Evolutionary conservation across 305 asterid species (phyloP).

Genomic region (Striga hermonthica): DNA sequence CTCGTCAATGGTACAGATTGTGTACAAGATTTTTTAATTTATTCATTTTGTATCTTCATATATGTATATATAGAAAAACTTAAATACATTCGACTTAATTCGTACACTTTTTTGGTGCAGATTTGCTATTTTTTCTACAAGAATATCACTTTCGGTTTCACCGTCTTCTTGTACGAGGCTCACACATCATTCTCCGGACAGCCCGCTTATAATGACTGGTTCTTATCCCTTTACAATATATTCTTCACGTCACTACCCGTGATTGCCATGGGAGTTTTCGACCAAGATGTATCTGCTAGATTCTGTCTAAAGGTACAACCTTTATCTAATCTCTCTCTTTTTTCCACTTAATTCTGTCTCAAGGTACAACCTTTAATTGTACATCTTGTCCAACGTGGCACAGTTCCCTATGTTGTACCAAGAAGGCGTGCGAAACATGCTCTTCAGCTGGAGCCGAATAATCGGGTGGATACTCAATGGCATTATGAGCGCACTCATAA

Average conservation of each 20-base stretch:
- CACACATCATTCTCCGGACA: conserved; percentile 36
- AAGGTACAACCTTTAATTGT: too few relatives aligned
- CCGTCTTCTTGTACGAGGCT: conserved; percentile 79
- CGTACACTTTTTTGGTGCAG: conserved; percentile 44
- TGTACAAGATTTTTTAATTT: too few relatives aligned
- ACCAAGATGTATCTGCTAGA: conserved; percentile 91
- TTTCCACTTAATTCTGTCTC: too few relatives aligned
- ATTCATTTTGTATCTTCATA: too few relatives aligned
- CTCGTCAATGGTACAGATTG: conserved; percentile 54
- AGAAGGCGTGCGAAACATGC: conserved; percentile 89
- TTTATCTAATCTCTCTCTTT: conserved; percentile 2
- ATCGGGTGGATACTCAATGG: conserved; percentile 93
- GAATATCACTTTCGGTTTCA: conserved; percentile 71
- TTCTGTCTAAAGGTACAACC: conserved; percentile 20
- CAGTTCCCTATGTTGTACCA: conserved; percentile 93
- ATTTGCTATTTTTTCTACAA: conserved; percentile 96
- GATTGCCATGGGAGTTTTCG: conserved; percentile 85
- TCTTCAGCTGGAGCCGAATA: conserved; percentile 82
- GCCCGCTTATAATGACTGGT: conserved; percentile 90
- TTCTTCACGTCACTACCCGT: conserved; percentile 94
- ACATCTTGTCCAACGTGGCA: too few relatives aligned
- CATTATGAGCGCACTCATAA: conserved; percentile 48
- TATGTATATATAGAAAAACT: too few relatives aligned
- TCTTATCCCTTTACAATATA: conserved; percentile 80
- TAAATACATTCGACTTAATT: too few relatives aligned